These are phyloP conservation scores for Didymella sp. DNA, from an alignment of 2,329 filamentous ascomycete species.

Conservation along the genomic window DNA sequence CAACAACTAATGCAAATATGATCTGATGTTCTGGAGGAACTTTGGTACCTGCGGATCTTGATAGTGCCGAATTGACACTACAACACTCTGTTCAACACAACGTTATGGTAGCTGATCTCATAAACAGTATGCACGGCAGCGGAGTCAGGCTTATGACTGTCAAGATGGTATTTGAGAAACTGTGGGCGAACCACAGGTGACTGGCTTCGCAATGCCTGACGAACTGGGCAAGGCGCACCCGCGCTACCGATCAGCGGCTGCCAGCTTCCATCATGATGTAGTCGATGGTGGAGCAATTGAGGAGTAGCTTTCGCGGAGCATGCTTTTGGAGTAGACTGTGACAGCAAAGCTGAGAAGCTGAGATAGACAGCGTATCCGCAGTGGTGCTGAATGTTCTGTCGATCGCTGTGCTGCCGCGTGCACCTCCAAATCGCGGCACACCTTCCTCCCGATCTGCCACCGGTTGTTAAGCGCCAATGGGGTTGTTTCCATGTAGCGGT, in stretches of 20 bases:
- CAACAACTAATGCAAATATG: slow-evolving; percentile 6
- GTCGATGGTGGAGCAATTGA: not conserved
- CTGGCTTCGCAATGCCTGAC: slow-evolving; percentile 7
- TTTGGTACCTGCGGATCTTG: slow-evolving; percentile 12
- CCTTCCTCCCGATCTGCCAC: not conserved
- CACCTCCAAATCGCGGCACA: not conserved
- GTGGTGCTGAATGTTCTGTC: not conserved
- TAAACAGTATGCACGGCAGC: not conserved
- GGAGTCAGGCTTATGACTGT: not conserved
- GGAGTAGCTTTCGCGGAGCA: not conserved
- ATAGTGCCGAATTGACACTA: not conserved
- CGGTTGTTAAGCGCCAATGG: not conserved
- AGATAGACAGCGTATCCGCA: not conserved
- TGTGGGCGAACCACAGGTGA: not conserved
- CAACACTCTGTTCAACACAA: not conserved
- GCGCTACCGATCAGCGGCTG: slow-evolving; percentile 7
- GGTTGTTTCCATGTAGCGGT: not conserved
- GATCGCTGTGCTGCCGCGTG: not conserved
- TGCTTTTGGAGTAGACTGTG: not conserved
- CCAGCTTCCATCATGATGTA: slow-evolving; percentile 6
- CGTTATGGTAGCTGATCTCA: not conserved
- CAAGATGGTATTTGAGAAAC: slow-evolving; percentile 1
- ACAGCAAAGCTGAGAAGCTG: not conserved
- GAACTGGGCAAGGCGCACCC: slow-evolving; percentile 11
- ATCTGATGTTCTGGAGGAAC: slow-evolving; percentile 4